A percentile compares a stretch with the other conserved stretches of the same genome.
Conservation (phyloP, 1,284 basidiomycete genomes). For the Trametes hirsuta region DNA sequence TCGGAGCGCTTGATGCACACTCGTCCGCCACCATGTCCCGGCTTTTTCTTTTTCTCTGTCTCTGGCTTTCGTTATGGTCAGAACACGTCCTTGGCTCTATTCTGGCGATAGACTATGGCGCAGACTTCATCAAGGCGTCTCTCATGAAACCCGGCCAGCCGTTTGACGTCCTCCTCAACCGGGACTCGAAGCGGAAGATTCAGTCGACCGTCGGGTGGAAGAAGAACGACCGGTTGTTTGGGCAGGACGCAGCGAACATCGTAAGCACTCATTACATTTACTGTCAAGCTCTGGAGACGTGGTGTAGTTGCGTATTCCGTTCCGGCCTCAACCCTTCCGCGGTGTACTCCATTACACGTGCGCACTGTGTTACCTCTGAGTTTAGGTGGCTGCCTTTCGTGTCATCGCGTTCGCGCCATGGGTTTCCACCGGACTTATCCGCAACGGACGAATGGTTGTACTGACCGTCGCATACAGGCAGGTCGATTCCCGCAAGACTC, state of each 20-base stretch:
- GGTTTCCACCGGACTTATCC: background rate
- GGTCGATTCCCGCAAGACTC: constrained; percentile 89
- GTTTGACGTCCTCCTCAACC: constrained; percentile 95
- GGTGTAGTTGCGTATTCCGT: background rate
- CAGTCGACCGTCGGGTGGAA: constrained; percentile 89
- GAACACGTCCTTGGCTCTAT: constrained; percentile 56
- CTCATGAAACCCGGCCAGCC: constrained; percentile 95
- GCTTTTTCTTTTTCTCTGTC: constrained; percentile 25
- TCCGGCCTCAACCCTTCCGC: too few species aligned
- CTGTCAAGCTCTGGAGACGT: constrained; percentile 22
- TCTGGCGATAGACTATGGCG: constrained; percentile 94
- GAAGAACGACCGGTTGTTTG: constrained; percentile 86
- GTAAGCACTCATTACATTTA: constrained; percentile 47
- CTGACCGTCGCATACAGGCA: constrained; percentile 54
- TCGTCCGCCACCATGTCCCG: constrained; percentile 24
- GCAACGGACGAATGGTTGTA: constrained; percentile 6
- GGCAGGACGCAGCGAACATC: constrained; percentile 84
- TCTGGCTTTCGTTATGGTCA: constrained; percentile 33
- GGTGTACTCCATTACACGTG: too few species aligned
- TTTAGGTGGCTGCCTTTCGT: too few species aligned
- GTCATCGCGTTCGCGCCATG: background rate
- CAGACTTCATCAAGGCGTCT: constrained; percentile 95
- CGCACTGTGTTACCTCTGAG: too few species aligned
- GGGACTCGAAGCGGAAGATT: constrained; percentile 97
- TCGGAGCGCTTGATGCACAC: constrained; percentile 13